Base-by-base conservation (phyloP, 306 rosid species). In the Canavalia ensiformis region DNA sequence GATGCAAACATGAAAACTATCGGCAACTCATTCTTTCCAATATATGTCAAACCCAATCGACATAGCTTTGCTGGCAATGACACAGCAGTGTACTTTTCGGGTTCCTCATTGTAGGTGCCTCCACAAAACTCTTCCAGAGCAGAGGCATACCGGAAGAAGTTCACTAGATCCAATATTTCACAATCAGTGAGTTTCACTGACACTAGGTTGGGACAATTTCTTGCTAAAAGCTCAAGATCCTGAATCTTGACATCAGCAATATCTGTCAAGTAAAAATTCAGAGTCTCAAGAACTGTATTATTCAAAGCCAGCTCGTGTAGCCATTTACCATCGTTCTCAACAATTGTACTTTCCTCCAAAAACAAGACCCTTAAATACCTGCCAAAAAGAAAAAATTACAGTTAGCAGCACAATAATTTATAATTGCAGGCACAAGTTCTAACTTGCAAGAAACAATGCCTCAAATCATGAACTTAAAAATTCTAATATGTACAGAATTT, bases 241-340 rank as follows among this genome's bases (percentile, higher is more conserved):
- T 91, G 82, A 84, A 35, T 74, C 51, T 18, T 78, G 78, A 95
- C 84, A 33, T 41, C 52, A 59, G 13, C 50, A 80, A 94, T 86
- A 18, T 95, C 94, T 0, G 99, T 95, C 98, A 95, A 86, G 79
- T 95, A 95, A 78, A 95, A 93, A 54, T 93, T 95, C 33, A 95
- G 75, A 9, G 88, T 83, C 81, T 93, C 99, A 42, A 95, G 94
- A 64, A 88, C 99, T 6, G 95, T 87, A 79, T 95, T 95, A 90
- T 91, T 91, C 13, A 35, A 31, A 47, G 99, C 98, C 82, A 95
- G 97, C 85, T 88, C 92, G 41, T 91, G 97, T 12, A 95, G 84
- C 99, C 99, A 95, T n/a, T 88, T 74, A 0, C 95, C 93, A 75
- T 90, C 93, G 0, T 71, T 81, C 85, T 93, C 97, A 7, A 0